Conservation (phyloP, 768 basidiomycete genomes). For the Rhodosporidiobolus odoratus region DNA sequence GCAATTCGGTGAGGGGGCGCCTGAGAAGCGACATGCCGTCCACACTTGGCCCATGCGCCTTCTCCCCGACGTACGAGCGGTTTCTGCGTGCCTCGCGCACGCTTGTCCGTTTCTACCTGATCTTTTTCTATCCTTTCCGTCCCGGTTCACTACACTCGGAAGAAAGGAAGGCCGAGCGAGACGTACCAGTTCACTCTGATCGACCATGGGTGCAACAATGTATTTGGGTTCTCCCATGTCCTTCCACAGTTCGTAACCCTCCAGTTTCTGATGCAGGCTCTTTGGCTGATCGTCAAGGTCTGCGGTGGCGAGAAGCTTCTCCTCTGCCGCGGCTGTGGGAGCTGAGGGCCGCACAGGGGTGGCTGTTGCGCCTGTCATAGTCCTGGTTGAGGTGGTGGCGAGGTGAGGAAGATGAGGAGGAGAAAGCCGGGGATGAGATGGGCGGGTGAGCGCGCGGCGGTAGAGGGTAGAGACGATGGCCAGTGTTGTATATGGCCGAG, state of each 20-base stretch:
- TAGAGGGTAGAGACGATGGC: neutral
- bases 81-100: too few species aligned
- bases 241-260: slow-evolving; percentile 21
- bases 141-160: neutral
- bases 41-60: too few species aligned
- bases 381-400: too few species aligned
- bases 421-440: neutral
- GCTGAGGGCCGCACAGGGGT: too few species aligned
- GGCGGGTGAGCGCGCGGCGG: neutral
- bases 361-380: neutral
- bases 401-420: neutral
- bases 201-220: slow-evolving; percentile 97
- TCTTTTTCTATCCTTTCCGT: neutral
- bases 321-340: neutral
- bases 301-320: neutral
- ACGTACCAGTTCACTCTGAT: slow-evolving; percentile 89
- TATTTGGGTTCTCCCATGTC: slow-evolving; percentile 75
- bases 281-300: slow-evolving; percentile 25
- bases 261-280: slow-evolving; percentile 31
- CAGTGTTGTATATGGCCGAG: too few species aligned
- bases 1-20: too few species aligned
- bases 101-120: neutral
- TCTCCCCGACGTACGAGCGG: too few species aligned
- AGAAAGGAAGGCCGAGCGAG: neutral
- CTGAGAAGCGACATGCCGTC: too few species aligned